Conservation (phyloP, 495 filamentous ascomycete species). For the Xylaria telfairii region DNA sequence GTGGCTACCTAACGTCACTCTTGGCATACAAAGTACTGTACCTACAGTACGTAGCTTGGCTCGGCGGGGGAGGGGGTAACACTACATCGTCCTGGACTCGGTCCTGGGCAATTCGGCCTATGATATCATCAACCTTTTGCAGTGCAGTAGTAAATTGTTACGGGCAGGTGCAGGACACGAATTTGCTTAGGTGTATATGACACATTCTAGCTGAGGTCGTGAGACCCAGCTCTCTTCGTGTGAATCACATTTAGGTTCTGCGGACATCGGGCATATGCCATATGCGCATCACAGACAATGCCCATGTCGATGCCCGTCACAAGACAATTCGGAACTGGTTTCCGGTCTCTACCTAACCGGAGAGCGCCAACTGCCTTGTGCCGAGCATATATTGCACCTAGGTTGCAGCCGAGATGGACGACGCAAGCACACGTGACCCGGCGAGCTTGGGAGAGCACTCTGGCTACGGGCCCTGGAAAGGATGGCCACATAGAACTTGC, state of each 20-base stretch:
- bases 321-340: constrained; percentile 41
- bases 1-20: constrained; percentile 1
- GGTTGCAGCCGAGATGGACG: constrained; percentile 30
- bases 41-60: background rate
- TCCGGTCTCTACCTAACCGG: constrained; percentile 38
- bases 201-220: background rate
- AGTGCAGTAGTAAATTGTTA: constrained; percentile 5
- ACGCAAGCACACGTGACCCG: background rate
- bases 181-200: background rate
- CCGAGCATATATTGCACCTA: constrained; percentile 29
- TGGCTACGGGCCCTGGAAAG: constrained; percentile 57
- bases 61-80: background rate
- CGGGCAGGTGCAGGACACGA: background rate
- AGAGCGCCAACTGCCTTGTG: constrained; percentile 28
- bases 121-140: constrained; percentile 20
- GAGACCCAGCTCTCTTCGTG: constrained; percentile 3
- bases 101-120: constrained; percentile 19
- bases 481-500: constrained; percentile 77
- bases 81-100: background rate
- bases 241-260: constrained; percentile 1
- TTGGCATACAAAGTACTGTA: no score
- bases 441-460: constrained; percentile 47
- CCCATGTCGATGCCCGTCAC: constrained; percentile 31
- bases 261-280: no score
- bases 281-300: constrained; percentile 29